Evolutionary conservation across 2,329 filamentous ascomycete genomes (phyloP), one percentile per base, ranked within the genome.

Genomic region (Beauveria sp.): DNA sequence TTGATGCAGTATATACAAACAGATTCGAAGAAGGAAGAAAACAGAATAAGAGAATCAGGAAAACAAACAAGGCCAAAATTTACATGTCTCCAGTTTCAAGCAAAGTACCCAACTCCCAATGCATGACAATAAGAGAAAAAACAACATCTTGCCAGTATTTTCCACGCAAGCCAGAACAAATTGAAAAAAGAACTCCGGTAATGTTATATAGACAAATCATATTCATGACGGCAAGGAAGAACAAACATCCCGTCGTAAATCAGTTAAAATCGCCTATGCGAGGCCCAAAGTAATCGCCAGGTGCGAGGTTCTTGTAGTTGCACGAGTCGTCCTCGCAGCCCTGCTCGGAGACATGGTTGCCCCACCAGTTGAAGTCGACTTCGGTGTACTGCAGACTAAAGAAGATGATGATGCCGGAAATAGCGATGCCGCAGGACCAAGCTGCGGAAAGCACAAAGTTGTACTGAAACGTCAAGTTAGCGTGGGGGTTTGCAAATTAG

Each of bases 371-470:
- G 50, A 82, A 67, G 26, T 74, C 68, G 4, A 75, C 69, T 5
- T 73, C 72, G n/a, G 74, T 73, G 65, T 76, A 79, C 65, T 81
- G 76, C 18, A 83, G 69, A 16, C 76, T 73, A 66, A 83, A 84
- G 74, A 83, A 82, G 64, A 83, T 81, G 65, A 83, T 71, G 64
- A 83, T 76, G 57, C 73, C 80, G 0, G 79, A 71, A 52, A 83
- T 76, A 59, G 80, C 80, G 46, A 83, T 77, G 34, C 76, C 80
- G 26, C 76, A 77, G 22, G 75, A 79, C 69, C 80, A 79, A 16
- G 80, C 76, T 18, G 80, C 79, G 8, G 80, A 81, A 26, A 82
- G 73, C 49, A 82, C 79, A 66, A 81, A 83, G 66, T 81, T 82
- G 70, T 83, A 83, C 75, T 79, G 31, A 0, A 12, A 31, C 5